These are phyloP conservation scores for Gamsiella multidivaricata DNA, from an alignment of 192 early-diverging fungal genomes.

Conservation along the genomic window DNA sequence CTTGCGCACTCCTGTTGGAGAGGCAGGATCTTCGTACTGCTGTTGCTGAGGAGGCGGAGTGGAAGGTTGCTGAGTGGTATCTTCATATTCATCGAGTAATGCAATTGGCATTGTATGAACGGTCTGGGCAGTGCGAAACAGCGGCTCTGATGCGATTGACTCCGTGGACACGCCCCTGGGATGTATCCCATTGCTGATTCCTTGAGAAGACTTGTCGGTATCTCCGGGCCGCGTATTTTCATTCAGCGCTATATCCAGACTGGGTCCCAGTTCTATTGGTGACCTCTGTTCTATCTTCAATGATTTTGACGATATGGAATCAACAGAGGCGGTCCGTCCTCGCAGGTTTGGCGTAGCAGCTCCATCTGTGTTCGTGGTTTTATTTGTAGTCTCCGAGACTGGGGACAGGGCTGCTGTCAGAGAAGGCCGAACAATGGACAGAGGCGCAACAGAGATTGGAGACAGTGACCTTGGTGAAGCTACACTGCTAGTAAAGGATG, in stretches of 20 bases:
- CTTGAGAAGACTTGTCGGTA: background rate
- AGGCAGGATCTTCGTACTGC: background rate
- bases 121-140: background rate
- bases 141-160: background rate
- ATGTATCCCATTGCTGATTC: background rate
- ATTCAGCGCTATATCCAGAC: background rate
- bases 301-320: background rate
- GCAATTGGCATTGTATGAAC: conserved; percentile 7
- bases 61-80: background rate
- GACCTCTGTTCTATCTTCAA: background rate
- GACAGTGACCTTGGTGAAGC: background rate
- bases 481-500: background rate
- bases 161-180: background rate
- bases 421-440: conserved; percentile 4
- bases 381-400: background rate
- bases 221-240: background rate
- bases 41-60: background rate
- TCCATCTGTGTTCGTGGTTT: background rate
- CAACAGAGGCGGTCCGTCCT: background rate
- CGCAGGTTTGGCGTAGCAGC: background rate
- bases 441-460: conserved; percentile 5
- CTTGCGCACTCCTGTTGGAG: background rate
- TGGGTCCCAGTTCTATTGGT: background rate
- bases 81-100: background rate
- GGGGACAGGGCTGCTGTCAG: background rate